Conservation (phyloP, 1,284 basidiomycete genomes). For the Tylopilus sp. region DNA sequence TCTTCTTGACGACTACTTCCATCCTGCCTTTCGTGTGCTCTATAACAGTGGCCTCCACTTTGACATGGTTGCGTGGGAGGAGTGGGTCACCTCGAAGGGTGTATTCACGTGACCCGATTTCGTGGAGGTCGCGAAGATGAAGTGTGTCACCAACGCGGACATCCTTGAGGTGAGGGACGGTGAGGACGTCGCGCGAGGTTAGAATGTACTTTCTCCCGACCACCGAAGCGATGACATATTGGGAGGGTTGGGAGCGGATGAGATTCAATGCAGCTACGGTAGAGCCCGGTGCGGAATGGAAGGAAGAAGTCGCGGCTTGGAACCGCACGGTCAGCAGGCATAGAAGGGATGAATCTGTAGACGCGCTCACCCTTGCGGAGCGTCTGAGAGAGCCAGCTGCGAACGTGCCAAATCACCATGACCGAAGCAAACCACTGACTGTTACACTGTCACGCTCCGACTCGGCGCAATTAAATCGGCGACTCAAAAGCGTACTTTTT, state of each 20-base stretch:
- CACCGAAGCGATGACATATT: slow-evolving; percentile 90
- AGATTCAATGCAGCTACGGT: slow-evolving; percentile 55
- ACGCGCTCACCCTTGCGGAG: slow-evolving; percentile 21
- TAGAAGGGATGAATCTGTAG: no score
- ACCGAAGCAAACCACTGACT: not conserved
- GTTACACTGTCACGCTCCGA: slow-evolving; percentile 12
- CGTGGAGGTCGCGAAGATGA: slow-evolving; percentile 82
- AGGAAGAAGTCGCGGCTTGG: slow-evolving; percentile 14
- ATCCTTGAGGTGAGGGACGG: slow-evolving; percentile 83
- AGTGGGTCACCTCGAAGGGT: slow-evolving; percentile 76
- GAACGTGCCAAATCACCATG: slow-evolving; percentile 24
- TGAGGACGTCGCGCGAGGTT: slow-evolving; percentile 86
- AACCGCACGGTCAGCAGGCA: slow-evolving; percentile 6
- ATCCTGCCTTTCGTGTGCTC: slow-evolving; percentile 95
- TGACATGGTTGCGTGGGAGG: slow-evolving; percentile 59
- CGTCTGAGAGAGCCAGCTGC: slow-evolving; percentile 24
- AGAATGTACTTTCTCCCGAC: slow-evolving; percentile 87
- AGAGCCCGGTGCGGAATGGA: slow-evolving; percentile 27
- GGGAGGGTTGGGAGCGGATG: slow-evolving; percentile 76
- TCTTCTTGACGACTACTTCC: slow-evolving; percentile 93
- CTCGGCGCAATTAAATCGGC: slow-evolving; percentile 25
- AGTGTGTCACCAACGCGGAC: slow-evolving; percentile 84
- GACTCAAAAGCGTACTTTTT: slow-evolving; percentile 33
- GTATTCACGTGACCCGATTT: slow-evolving; percentile 93
- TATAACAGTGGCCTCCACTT: slow-evolving; percentile 84